These are phyloP conservation scores for Alnus rubra DNA, from an alignment of 306 rosid genomes.

Conservation along the genomic window DNA sequence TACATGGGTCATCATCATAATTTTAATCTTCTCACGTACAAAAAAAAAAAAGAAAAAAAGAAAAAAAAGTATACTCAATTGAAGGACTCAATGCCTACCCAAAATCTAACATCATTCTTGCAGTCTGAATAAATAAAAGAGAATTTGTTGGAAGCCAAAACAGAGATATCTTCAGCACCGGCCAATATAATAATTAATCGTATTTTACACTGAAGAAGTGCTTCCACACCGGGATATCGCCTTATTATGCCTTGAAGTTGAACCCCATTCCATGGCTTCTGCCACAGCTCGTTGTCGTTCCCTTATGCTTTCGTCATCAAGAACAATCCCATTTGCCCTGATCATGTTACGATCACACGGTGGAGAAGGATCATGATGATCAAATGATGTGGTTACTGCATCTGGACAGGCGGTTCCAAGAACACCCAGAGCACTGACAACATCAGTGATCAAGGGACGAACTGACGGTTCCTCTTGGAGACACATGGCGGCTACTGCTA, in stretches of 20 bases:
- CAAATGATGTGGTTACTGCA: conserved; percentile 5
- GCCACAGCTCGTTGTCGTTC: conserved; percentile 75
- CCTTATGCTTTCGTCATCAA: conserved; percentile 29
- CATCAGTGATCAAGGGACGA: conserved; percentile 79
- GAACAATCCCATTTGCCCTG: conserved; percentile 8
- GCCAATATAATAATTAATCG: not conserved
- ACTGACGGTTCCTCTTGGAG: conserved; percentile 74
- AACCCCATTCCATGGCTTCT: conserved; percentile 94
- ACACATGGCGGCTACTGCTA: conserved; percentile 97
- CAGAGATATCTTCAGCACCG: not conserved
- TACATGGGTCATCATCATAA: too few species aligned
- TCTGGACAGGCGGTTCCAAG: conserved; percentile 46
- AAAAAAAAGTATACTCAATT: not conserved
- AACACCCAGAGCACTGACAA: conserved; percentile 82
- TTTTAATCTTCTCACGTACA: too few species aligned
- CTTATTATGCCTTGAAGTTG: conserved; percentile 46
- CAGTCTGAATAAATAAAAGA: not conserved
- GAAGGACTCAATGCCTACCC: not conserved
- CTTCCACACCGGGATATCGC: conserved; percentile 21
- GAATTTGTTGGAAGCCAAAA: not conserved
- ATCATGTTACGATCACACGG: conserved; percentile 14
- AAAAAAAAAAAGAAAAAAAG: too few species aligned
- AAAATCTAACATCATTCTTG: not conserved
- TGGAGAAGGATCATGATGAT: conserved; percentile 39
- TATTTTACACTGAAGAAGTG: conserved; percentile 45